phyloP scores from a whole-genome alignment of 2,329 filamentous ascomycete species.

The Claviceps capensis region DNA sequence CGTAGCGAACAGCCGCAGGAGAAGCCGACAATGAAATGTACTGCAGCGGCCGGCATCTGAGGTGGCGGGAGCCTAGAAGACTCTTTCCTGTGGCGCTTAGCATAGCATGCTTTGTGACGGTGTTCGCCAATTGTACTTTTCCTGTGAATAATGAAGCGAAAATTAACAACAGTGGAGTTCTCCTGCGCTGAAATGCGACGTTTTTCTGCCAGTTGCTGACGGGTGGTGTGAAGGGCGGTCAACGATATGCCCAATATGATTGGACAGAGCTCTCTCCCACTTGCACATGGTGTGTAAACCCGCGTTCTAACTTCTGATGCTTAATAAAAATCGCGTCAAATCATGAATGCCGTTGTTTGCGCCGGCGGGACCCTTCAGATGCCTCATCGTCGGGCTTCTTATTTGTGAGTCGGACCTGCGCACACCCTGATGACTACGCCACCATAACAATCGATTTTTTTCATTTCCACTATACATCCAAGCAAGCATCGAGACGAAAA shows the following conservation, averaged over 20 bases:
- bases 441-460: not conserved
- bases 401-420: not conserved
- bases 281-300: not conserved
- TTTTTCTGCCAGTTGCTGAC: too few relatives aligned
- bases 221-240: not conserved
- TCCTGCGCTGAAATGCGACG: too few relatives aligned
- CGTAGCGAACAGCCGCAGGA: constrained; percentile 11
- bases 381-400: not conserved
- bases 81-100: constrained; percentile 13
- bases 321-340: not conserved
- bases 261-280: not conserved
- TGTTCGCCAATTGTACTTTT: constrained; percentile 1
- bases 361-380: not conserved
- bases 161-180: too few relatives aligned
- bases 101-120: constrained; percentile 15
- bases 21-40: not conserved
- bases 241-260: not conserved
- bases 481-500: not conserved
- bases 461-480: too few relatives aligned
- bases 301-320: not conserved
- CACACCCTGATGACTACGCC: not conserved
- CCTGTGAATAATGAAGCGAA: not conserved
- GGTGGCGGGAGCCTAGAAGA: constrained; percentile 10
- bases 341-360: not conserved
- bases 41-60: constrained; percentile 4